Evolutionary conservation across 2,329 filamentous ascomycete genomes (phyloP), one percentile per base, ranked within the genome.

Genomic region (Aspergillus candidus): DNA sequence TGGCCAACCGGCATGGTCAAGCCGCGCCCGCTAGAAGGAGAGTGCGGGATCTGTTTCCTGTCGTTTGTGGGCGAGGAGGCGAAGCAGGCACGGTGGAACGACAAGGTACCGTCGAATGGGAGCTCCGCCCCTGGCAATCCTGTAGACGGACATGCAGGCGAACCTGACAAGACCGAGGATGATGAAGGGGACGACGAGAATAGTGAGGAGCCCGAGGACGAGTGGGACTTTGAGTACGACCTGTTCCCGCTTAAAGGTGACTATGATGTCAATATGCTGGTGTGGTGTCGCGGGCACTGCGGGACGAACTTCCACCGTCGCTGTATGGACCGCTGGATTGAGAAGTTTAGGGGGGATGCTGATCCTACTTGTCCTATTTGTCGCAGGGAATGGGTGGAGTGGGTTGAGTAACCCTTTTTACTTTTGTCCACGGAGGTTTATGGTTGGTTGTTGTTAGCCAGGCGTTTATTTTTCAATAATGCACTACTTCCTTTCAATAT

Each of bases 301-400:
- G 51, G 51, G n/a, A 44, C 34, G 14, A 53, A 52, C 35, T 54
- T 43, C 34, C 53, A 55, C 41, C 18, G 32, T 13, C n/a, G 32
- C 4, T 55, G 53, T 33, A 34, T 55, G 8, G 17, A 41, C 1
- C 14, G 27, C 11, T 55, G 51, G 53, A 33, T 43, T n/a, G 11
- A 22, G 6, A 38, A 27, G 7, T 47, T 46, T 27, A 12, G 40
- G n/a, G 13, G 1, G 6, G 6, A 27, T 13, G 4, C 18, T 29
- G 12, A 27, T 6, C 44, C 47, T 10, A 53, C 44, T 8, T 55
- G 51, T 41, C 50, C 50, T 17, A 44, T 32, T n/a, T 54, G 52
- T 41, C 44, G 44, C 22, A 22, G 18, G 27, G 11, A 36, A 11
- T 54, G 48, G 48, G 13, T 38, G 18, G 33, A 32, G 4, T 54